These are phyloP conservation scores for Colletotrichum sp. DNA, from an alignment of 2,329 filamentous ascomycete species.

Conservation along the genomic window DNA sequence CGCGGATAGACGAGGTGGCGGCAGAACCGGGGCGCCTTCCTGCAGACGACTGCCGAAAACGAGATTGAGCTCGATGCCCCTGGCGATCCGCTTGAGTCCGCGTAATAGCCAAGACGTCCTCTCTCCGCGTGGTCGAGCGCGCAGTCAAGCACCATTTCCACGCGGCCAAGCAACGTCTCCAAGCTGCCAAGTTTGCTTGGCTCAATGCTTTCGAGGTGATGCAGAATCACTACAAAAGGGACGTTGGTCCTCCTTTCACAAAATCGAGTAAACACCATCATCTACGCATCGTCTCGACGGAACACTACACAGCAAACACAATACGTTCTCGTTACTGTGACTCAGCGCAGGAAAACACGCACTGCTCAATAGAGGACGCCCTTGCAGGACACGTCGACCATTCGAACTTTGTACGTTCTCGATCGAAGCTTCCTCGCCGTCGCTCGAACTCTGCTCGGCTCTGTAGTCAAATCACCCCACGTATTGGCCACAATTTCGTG, in stretches of 20 bases:
- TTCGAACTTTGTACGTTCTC: neutral
- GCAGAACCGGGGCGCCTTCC: neutral
- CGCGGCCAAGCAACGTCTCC: neutral
- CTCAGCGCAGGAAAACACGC: neutral
- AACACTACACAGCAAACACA: accelerated
- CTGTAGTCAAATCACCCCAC: neutral
- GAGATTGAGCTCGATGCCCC: neutral
- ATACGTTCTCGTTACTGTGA: accelerated
- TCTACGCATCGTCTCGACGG: neutral
- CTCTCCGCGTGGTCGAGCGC: neutral
- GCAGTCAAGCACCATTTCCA: accelerated
- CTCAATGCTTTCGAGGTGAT: neutral
- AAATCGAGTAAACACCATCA: neutral
- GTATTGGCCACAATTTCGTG: accelerated
- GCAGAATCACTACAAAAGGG: neutral
- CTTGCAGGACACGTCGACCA: neutral
- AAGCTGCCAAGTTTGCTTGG: neutral
- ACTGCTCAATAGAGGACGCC: neutral
- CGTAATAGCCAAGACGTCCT: neutral
- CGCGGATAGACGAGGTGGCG: neutral
- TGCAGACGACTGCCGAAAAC: neutral
- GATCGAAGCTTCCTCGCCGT: neutral
- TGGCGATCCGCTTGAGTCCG: neutral
- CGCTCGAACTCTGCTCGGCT: neutral
- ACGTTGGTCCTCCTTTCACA: accelerated